phyloP scores from a whole-genome alignment of 192 early-diverging fungal species.

The Kickxella alabastrina region DNA sequence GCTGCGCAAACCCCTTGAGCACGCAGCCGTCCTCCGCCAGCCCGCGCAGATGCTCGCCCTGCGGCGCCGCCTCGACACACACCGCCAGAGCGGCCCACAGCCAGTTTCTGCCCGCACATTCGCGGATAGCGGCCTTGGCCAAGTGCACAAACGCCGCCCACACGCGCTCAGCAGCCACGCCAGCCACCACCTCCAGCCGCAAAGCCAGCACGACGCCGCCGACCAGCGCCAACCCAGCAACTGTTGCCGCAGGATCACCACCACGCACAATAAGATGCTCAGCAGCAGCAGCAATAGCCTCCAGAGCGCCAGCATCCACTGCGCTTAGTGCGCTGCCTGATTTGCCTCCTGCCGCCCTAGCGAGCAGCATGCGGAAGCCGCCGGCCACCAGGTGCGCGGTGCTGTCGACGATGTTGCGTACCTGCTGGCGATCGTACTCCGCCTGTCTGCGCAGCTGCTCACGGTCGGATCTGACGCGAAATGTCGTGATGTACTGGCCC shows the following conservation, averaged over 20 bases:
- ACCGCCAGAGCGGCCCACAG: not conserved
- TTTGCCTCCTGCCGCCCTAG: too few relatives aligned
- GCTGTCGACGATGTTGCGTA: conserved; percentile 5
- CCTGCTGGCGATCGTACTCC: not conserved
- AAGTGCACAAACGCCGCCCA: not conserved
- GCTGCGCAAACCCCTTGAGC: not conserved
- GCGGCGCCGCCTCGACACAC: conserved; percentile 3
- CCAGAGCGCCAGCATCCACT: not conserved
- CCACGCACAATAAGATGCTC: too few relatives aligned
- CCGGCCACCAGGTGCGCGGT: conserved; percentile 6
- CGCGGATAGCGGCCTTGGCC: not conserved
- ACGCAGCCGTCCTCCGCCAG: not conserved
- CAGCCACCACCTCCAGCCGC: not conserved
- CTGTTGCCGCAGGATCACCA: too few relatives aligned
- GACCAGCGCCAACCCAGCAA: conserved; percentile 13
- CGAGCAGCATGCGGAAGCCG: not conserved
- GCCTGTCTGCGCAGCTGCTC: not conserved
- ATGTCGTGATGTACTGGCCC: conserved; percentile 21
- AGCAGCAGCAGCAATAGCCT: too few relatives aligned
- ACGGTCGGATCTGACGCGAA: not conserved
- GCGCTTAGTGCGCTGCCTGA: too few relatives aligned
- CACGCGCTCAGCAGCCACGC: not conserved
- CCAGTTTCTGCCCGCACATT: not conserved
- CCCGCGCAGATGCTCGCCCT: not conserved
- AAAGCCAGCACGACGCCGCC: conserved; percentile 21